Evolutionary conservation across 345 rosid species (phyloP).

Genomic region (Aquilaria yunnanensis): DNA sequence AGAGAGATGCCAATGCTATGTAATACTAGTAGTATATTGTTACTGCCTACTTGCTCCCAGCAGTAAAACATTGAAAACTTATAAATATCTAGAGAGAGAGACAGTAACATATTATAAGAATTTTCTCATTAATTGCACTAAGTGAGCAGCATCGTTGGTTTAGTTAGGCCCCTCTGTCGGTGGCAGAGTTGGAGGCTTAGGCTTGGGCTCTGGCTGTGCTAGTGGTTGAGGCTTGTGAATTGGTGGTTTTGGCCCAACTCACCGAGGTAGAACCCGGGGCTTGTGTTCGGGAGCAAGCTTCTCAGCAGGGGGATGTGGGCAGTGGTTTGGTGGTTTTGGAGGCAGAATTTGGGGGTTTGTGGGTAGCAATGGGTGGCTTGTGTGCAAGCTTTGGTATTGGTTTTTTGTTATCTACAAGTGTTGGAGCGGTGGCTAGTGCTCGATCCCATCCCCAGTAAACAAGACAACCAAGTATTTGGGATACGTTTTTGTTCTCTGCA

Average conservation of each 20-base stretch:
- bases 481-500: conserved; percentile 10
- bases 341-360: conserved; percentile 1
- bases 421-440: conserved; percentile 10
- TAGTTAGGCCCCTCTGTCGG: neutral
- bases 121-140: no score
- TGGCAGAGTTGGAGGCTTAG: conserved; percentile 1
- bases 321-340: no score
- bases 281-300: conserved; percentile 7
- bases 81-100: no score
- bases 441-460: conserved; percentile 10
- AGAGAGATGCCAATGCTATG: no score
- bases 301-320: neutral
- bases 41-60: no score
- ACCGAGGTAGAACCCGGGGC: neutral
- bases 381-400: conserved; percentile 4
- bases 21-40: no score
- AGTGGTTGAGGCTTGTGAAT: conserved; percentile 6
- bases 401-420: neutral
- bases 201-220: conserved; percentile 3
- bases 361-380: neutral
- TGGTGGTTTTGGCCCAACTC: conserved; percentile 5
- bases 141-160: conserved; percentile 1
- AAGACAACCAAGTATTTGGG: conserved; percentile 10
- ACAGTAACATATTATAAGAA: no score
- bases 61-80: no score